Evolutionary conservation across 2,329 filamentous ascomycete species (phyloP).

Genomic region (Amauroascus niger): DNA sequence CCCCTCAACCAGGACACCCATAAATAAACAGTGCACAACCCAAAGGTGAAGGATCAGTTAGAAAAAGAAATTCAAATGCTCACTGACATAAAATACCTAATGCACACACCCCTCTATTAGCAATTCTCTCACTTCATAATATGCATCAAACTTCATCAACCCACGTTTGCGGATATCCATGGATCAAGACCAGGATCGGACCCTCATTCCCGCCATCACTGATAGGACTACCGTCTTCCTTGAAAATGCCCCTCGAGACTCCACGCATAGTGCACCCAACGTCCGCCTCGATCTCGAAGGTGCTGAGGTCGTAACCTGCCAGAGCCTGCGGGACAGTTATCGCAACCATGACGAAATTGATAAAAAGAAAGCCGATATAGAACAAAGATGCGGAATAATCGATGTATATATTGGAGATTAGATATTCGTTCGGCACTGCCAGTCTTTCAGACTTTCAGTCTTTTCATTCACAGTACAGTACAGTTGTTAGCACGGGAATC

Average conservation of each 20-base stretch:
- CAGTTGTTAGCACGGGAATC: no score
- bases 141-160: neutral
- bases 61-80: neutral
- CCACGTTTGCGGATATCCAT: slow-evolving; percentile 17
- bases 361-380: no score
- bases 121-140: neutral
- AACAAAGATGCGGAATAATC: no score
- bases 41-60: neutral
- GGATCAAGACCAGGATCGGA: slow-evolving; percentile 14
- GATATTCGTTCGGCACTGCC: neutral
- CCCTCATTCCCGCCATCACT: neutral
- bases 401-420: no score
- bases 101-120: neutral
- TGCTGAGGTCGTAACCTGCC: slow-evolving; percentile 7
- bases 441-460: neutral
- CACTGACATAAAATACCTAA: slow-evolving; percentile 7
- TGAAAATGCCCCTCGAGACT: slow-evolving; percentile 7
- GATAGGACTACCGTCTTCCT: neutral
- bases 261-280: slow-evolving; percentile 10
- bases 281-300: slow-evolving; percentile 10
- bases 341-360: slow-evolving; percentile 10
- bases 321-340: slow-evolving; percentile 10
- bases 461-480: no score
- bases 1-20: no score
- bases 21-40: no score